Evolutionary conservation across 2,329 filamentous ascomycete genomes (phyloP), one percentile per base, ranked within the genome.

Genomic region (Fulvia fulva): DNA sequence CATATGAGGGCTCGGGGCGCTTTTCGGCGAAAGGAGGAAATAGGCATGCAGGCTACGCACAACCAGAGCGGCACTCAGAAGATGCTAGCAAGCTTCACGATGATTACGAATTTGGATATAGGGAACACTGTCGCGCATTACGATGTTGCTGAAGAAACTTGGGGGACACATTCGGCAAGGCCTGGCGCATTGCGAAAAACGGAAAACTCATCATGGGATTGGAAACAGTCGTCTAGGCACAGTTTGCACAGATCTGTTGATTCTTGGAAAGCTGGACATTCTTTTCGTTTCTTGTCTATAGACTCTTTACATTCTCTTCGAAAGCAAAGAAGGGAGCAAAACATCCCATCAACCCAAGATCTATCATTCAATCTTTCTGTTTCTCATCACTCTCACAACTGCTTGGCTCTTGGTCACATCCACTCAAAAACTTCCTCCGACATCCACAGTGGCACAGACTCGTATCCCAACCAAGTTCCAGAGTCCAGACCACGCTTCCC

Each of bases 281-380:
- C 7, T 37, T 30, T 52, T 51, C 49, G 43, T 32, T 58, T 58
- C 51, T 49, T 58, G 51, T 58, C 25, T 7, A 55, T 54, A 58
- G 44, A 54, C 32, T 51, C 34, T 32, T 25, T 25, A 16, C 14
- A 9, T 37, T 16, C 32, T 37, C 34, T n/a, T n/a, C n/a, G n/a
- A n/a, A n/a, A n/a, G n/a, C n/a, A n/a, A n/a, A n/a, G n/a, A n/a
- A n/a, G n/a, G n/a, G n/a, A n/a, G n/a, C n/a, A n/a, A n/a, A n/a
- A n/a, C n/a, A n/a, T n/a, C n/a, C n/a, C n/a, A n/a, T n/a, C n/a
- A n/a, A n/a, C n/a, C n/a, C n/a, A n/a, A n/a, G n/a, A n/a, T n/a
- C n/a, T n/a, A n/a, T n/a, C n/a, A n/a, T n/a, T n/a, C n/a, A n/a
- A n/a, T n/a, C n/a, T n/a, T n/a, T n/a, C n/a, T n/a, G n/a, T n/a